Percentiles rank a stretch among this genome's conserved stretches.
Conservation (phyloP, 257 asterid species). For the Paulownia fortunei region DNA sequence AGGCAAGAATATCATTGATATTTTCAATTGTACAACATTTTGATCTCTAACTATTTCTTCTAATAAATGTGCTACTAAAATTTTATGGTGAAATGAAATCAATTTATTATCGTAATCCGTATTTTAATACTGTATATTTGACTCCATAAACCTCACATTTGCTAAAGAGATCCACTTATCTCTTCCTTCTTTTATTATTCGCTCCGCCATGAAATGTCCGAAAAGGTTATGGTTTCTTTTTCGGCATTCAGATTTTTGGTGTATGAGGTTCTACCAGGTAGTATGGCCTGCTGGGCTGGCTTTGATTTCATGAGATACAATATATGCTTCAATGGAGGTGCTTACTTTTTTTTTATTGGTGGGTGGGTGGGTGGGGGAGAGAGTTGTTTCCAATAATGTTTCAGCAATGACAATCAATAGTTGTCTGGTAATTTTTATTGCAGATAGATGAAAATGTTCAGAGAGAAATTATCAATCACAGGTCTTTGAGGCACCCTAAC, state of each 20-base stretch:
- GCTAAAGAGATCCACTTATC: background rate
- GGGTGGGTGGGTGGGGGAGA: background rate
- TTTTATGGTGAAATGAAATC: background rate
- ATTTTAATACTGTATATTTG: background rate
- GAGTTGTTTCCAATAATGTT: background rate
- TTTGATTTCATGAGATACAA: background rate
- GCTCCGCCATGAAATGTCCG: background rate
- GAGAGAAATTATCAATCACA: slow-evolving; percentile 76
- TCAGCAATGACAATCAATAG: background rate
- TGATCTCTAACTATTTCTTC: slow-evolving; percentile 9
- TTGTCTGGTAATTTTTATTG: slow-evolving; percentile 30
- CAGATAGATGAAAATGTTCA: slow-evolving; percentile 80
- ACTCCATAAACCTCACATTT: background rate
- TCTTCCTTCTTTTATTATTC: background rate
- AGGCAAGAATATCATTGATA: background rate
- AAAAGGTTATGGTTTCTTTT: background rate
- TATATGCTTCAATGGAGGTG: background rate
- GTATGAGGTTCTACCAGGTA: background rate
- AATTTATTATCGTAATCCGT: background rate
- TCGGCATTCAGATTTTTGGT: slow-evolving; percentile 9
- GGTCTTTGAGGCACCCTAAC: slow-evolving; percentile 74
- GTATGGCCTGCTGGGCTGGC: background rate
- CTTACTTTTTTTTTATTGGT: background rate
- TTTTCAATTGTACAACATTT: background rate
- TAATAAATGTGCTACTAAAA: background rate